phyloP scores from a whole-genome alignment of 768 basidiomycete species.

The Tylopilus subfusipes region DNA sequence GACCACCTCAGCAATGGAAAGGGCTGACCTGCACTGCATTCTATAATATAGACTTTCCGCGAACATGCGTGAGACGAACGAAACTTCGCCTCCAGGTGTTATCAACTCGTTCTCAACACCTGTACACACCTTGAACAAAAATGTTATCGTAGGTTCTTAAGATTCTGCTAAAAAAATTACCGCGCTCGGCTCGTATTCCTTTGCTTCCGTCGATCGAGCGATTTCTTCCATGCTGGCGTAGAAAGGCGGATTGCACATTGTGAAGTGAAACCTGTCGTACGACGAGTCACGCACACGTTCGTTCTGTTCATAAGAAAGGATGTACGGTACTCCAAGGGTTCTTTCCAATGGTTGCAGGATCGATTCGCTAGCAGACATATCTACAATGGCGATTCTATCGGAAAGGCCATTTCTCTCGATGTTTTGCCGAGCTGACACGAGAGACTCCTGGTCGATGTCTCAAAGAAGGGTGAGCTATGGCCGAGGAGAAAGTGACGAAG shows the following conservation, averaged over 20 bases:
- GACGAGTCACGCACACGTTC: not conserved
- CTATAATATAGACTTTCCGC: conserved; percentile 56
- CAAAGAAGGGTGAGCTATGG: not conserved
- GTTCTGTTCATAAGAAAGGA: not conserved
- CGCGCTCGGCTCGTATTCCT: conserved; percentile 65
- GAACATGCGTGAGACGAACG: conserved; percentile 77
- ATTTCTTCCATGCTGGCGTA: conserved; percentile 77
- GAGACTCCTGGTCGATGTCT: conserved; percentile 75
- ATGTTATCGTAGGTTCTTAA: not conserved
- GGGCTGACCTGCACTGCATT: conserved; percentile 54
- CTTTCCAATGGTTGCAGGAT: conserved; percentile 40
- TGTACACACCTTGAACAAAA: conserved; percentile 59
- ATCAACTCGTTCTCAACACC: conserved; percentile 89
- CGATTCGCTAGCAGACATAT: conserved; percentile 33
- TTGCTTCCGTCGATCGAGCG: conserved; percentile 50
- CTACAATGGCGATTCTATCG: conserved; percentile 47
- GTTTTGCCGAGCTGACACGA: conserved; percentile 52
- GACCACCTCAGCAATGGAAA: not conserved
- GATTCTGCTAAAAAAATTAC: conserved; percentile 40
- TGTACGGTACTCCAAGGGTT: conserved; percentile 3
- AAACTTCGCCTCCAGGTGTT: conserved; percentile 78
- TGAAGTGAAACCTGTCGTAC: conserved; percentile 58
- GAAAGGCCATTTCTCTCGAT: conserved; percentile 54
- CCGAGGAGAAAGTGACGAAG: not conserved
- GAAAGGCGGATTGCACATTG: conserved; percentile 97